Base-by-base conservation (phyloP, 495 filamentous ascomycete species). In the Neurospora terricola region DNA sequence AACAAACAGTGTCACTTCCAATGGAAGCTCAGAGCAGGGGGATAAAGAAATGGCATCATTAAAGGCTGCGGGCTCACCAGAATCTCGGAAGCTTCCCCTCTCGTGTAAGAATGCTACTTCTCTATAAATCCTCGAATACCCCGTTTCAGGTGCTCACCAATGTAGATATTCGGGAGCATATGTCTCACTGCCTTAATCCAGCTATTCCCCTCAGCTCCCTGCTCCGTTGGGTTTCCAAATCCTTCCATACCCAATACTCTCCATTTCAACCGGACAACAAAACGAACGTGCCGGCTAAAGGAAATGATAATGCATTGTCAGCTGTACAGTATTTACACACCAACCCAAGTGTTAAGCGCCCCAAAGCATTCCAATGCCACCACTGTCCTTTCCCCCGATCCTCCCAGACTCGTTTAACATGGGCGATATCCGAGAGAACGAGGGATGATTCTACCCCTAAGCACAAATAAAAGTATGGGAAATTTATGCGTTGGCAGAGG, bases 251-350 rank as follows among this genome's bases (percentile, higher is more conserved):
- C 21, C 54, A 27, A 66, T 30, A 18, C 1, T 7, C 27, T 14
- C 12, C 14, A 34, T 18, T 18, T 16, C 34, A 2, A 36, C 27
- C 54, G 27, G 54, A 18, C 23, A 62, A 30, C 23, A 30, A 62
- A 16, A 66, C 7, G 27, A 18, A 66, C 12, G 23, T 18, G 12
- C 27, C 27, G 54, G 54, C 54, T 66, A 18, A 77, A 78, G 72
- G 73, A 77, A 73, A 79, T 69, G 69, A 79, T 71, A 70, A 78
- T 73, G 80, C 76, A 80, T 80, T 80, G 76, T 77, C 73, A 75
- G 79, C 78, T 80, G 77, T 81, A 81, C 80, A 82, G 72, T 82
- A 82, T 82, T 81, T 82, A 82, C 80, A 82, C 74, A 66, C 54
- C 54, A 62, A 66, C 54, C 54, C 54, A 66, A 66, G 54, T 66